These are phyloP conservation scores for Uncinocarpus reesii DNA, from an alignment of 2,329 filamentous ascomycete species.

Conservation along the genomic window DNA sequence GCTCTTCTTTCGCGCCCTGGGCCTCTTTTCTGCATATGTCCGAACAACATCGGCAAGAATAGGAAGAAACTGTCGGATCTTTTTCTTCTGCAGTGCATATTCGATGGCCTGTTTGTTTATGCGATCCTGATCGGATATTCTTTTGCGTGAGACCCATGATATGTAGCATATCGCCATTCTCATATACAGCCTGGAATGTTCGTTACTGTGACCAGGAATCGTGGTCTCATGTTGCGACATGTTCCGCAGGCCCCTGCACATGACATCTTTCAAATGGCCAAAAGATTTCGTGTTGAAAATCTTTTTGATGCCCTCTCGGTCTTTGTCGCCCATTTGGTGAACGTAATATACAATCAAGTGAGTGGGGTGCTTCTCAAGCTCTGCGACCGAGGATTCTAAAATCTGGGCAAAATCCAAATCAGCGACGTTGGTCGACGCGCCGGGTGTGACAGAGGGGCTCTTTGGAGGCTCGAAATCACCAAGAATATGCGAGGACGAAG, in stretches of 20 bases:
- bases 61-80: conserved; percentile 25
- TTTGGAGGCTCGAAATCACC: conserved; percentile 3
- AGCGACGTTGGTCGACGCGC: conserved; percentile 14
- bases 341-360: conserved; percentile 28
- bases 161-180: conserved; percentile 25
- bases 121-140: conserved; percentile 15
- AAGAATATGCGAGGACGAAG: neutral
- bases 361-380: conserved; percentile 29
- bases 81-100: conserved; percentile 20
- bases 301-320: conserved; percentile 8
- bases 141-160: conserved; percentile 25
- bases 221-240: neutral
- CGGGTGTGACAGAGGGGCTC: neutral
- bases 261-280: neutral
- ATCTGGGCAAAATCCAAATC: conserved; percentile 24
- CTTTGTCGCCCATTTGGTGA: conserved; percentile 17
- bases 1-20: conserved; percentile 6
- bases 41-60: conserved; percentile 23
- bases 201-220: neutral
- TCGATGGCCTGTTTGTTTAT: conserved; percentile 19
- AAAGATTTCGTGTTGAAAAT: conserved; percentile 1
- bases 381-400: conserved; percentile 25
- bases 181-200: conserved; percentile 14
- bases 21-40: conserved; percentile 16
- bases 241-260: neutral